A percentile compares a stretch with the other conserved stretches of the same genome.
phyloP scores from a whole-genome alignment of 306 rosid species.

The Glycine tomentella region DNA sequence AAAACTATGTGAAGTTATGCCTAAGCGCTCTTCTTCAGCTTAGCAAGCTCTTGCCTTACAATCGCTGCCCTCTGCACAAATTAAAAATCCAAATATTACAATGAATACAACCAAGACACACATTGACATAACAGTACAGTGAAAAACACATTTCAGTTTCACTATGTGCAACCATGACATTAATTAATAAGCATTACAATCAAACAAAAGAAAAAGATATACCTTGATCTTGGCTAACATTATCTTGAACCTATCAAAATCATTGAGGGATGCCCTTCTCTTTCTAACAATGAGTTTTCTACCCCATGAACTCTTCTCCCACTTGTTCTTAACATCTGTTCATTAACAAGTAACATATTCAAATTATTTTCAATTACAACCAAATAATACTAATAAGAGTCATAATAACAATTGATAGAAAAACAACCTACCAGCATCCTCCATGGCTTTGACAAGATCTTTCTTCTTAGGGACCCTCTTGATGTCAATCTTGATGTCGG shows the following conservation, averaged over 20 bases:
- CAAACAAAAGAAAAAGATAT: not conserved
- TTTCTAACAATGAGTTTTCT: constrained; percentile 87
- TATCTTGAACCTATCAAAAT: constrained; percentile 92
- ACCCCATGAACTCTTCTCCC: constrained; percentile 99
- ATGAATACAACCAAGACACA: not conserved
- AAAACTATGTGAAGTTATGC: constrained; percentile 14
- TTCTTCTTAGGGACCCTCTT: constrained; percentile 94
- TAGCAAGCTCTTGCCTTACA: constrained; percentile 86
- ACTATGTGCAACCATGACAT: not conserved
- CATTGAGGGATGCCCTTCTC: constrained; percentile 79
- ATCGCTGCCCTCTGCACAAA: constrained; percentile 80
- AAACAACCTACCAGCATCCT: constrained; percentile 65
- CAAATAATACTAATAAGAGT: not conserved
- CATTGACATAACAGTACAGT: not conserved
- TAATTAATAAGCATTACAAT: too few relatives aligned
- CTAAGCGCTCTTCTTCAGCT: constrained; percentile 77
- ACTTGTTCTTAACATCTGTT: constrained; percentile 92
- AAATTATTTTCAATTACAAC: not conserved
- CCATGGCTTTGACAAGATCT: constrained; percentile 89
- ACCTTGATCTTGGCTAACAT: constrained; percentile 99
- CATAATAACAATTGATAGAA: not conserved
- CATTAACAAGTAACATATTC: not conserved
- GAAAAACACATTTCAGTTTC: not conserved
- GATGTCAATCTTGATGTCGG: constrained; percentile 89
- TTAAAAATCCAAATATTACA: not conserved